Conservation (phyloP, 805 yeast genomes). For the Kuraishia molischiana region DNA sequence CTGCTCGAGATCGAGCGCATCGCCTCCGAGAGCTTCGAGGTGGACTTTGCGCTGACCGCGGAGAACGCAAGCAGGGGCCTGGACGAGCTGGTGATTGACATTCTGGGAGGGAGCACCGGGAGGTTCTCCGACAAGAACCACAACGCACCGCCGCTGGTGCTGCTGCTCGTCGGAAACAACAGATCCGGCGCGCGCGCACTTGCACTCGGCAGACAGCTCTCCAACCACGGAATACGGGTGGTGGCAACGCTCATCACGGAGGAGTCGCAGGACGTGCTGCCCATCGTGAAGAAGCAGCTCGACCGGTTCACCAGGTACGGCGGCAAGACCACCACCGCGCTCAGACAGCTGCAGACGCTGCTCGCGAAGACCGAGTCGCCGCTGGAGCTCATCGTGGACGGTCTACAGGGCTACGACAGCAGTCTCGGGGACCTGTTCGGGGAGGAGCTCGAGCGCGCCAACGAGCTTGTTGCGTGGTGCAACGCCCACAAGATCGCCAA, state of each 20-base stretch:
- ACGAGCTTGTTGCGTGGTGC: constrained; percentile 55
- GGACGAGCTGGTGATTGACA: constrained; percentile 44
- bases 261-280: constrained; percentile 12
- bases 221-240: constrained; percentile 65
- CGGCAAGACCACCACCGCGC: constrained; percentile 47
- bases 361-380: constrained; percentile 53
- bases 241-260: constrained; percentile 37
- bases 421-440: constrained; percentile 49
- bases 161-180: constrained; percentile 65
- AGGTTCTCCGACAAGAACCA: constrained; percentile 59
- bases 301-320: constrained; percentile 50
- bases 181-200: constrained; percentile 67
- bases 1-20: constrained; percentile 64
- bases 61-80: constrained; percentile 69
- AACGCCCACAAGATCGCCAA: constrained; percentile 36
- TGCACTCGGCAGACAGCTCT: constrained; percentile 70
- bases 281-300: constrained; percentile 35
- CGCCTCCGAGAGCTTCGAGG: constrained; percentile 41
- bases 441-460: constrained; percentile 28
- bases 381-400: constrained; percentile 72
- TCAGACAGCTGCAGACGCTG: constrained; percentile 24
- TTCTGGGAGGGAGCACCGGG: constrained; percentile 55
- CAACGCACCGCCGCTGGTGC: constrained; percentile 70
- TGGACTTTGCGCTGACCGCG: constrained; percentile 31
- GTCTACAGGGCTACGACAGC: constrained; percentile 75